Evolutionary conservation across 2,329 filamentous ascomycete species (phyloP).

Genomic region (Trichoderma cornu-damae): DNA sequence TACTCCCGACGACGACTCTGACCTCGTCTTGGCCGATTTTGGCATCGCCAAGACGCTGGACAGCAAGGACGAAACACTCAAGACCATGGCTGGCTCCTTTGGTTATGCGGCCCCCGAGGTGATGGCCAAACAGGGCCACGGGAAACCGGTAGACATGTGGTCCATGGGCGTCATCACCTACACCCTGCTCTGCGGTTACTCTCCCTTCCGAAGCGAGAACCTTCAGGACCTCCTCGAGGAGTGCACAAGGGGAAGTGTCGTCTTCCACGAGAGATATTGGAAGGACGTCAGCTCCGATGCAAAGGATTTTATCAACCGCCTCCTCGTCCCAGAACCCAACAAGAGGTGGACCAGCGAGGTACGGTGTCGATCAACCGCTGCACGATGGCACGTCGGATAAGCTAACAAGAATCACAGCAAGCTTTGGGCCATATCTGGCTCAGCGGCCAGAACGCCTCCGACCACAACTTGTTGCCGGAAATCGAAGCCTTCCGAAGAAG

Average conservation of each 20-base stretch:
- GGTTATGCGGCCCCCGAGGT: constrained; percentile 97
- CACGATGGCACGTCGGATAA: background rate
- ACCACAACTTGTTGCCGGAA: constrained; percentile 96
- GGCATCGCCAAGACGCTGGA: constrained; percentile 98
- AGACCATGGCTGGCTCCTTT: constrained; percentile 97
- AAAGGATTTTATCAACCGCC: constrained; percentile 82
- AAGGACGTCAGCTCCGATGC: constrained; percentile 93
- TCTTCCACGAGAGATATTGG: constrained; percentile 98
- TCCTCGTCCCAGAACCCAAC: constrained; percentile 74
- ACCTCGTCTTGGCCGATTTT: constrained; percentile 92
- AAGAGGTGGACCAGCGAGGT: constrained; percentile 74
- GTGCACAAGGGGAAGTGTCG: constrained; percentile 74
- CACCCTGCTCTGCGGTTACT: constrained; percentile 95
- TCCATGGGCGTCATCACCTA: constrained; percentile 98
- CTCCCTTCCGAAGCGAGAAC: constrained; percentile 93
- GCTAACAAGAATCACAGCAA: constrained; percentile 44
- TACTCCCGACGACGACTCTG: constrained; percentile 66
- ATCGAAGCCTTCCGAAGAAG: constrained; percentile 42
- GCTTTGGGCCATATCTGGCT: constrained; percentile 83
- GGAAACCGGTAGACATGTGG: constrained; percentile 99
- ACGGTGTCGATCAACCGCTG: constrained; percentile 29
- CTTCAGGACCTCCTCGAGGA: constrained; percentile 91
- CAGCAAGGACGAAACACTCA: constrained; percentile 82
- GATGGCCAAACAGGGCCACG: constrained; percentile 95
- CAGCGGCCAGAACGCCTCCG: constrained; percentile 81